Conservation (phyloP, 768 basidiomycete species). For the Mycena galopus region DNA sequence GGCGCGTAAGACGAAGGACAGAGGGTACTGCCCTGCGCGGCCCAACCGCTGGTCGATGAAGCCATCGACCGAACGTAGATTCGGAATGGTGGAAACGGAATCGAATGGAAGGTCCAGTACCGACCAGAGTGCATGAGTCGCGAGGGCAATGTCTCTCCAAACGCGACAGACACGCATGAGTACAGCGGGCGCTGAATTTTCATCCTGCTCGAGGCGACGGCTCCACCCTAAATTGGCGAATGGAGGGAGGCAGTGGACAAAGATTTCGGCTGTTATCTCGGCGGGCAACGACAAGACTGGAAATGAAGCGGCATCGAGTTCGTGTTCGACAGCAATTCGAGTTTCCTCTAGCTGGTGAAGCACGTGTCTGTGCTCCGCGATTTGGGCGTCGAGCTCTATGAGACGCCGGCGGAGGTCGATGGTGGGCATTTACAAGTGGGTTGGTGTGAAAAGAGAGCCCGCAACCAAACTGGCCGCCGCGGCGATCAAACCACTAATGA, state of each 20-base stretch:
- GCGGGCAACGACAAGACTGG: not conserved
- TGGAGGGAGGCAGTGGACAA: not conserved
- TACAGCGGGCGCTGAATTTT: not conserved
- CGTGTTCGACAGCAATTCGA: not conserved
- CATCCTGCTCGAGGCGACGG: no score
- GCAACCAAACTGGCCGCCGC: no score
- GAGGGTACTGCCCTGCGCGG: not conserved
- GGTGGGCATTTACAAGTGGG: no score
- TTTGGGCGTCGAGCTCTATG: not conserved
- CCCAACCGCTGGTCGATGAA: not conserved
- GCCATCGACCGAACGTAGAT: not conserved
- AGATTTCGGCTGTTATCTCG: not conserved
- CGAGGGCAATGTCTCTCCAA: slow-evolving; percentile 13
- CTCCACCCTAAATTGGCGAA: no score
- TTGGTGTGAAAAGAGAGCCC: no score
- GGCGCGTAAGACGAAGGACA: not conserved
- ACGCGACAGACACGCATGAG: slow-evolving; percentile 1
- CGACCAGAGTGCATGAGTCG: not conserved
- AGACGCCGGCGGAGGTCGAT: no score
- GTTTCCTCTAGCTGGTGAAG: not conserved
- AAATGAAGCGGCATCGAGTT: not conserved
- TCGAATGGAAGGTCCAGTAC: not conserved
- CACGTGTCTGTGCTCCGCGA: not conserved
- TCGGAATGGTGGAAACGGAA: not conserved
- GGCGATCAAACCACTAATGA: no score